Evolutionary conservation across 2,329 filamentous ascomycete species (phyloP).

Genomic region (Hymenotorrendiella dingleyae): DNA sequence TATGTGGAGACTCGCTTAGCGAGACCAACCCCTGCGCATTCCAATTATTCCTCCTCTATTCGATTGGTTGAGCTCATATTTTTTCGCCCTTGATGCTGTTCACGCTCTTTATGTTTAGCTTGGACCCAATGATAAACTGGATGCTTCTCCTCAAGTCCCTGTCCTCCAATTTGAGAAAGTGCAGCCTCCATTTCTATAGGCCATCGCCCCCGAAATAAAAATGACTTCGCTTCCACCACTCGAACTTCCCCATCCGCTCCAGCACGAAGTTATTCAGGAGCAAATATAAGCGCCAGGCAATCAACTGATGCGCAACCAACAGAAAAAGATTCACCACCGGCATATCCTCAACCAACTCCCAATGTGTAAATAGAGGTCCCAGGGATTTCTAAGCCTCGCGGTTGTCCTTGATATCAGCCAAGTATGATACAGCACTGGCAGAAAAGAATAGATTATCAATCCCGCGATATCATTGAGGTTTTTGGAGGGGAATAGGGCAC

Average conservation of each 20-base stretch:
- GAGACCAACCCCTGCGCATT: no score
- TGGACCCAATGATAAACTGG: no score
- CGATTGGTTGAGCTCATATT: no score
- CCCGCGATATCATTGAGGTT: conserved; percentile 57
- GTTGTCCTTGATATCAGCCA: conserved; percentile 64
- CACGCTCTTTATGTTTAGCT: no score
- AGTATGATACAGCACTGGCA: conserved; percentile 64
- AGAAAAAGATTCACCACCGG: conserved; percentile 48
- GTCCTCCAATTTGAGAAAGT: no score
- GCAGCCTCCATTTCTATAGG: no score
- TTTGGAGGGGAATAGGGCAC: conserved; percentile 56
- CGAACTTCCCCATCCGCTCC: conserved; percentile 14
- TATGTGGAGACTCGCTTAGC: no score
- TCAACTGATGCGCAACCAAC: conserved; percentile 54
- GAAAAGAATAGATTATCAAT: conserved; percentile 56
- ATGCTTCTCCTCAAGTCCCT: no score
- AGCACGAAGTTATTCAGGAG: conserved; percentile 43
- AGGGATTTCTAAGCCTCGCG: conserved; percentile 4
- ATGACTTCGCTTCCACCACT: conserved; percentile 26
- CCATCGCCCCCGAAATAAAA: conserved; percentile 55
- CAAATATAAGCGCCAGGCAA: conserved; percentile 59
- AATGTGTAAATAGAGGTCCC: conserved; percentile 4
- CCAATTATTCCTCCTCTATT: no score
- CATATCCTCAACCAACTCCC: conserved; percentile 53
- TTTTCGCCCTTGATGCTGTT: no score